Percentiles rank a stretch among this genome's conserved stretches.
Evolutionary conservation across 2,329 filamentous ascomycete genomes (phyloP).

Genomic region (Elsinoe perseae): DNA sequence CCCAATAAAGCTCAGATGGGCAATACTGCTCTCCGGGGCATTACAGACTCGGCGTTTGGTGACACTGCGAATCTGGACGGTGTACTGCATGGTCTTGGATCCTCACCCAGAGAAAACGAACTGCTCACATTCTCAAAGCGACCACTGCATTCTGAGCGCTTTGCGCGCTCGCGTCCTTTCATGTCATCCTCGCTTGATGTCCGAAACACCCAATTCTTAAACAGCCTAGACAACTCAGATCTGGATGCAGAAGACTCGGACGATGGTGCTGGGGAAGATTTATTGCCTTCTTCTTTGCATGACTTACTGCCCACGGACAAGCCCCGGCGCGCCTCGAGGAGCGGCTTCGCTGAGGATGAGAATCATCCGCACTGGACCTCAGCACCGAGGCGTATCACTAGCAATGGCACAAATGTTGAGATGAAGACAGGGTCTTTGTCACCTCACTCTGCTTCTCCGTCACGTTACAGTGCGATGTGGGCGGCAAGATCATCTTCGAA

Average conservation of each 20-base stretch:
- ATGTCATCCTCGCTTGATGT: constrained; percentile 14
- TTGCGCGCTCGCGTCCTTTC: constrained; percentile 25
- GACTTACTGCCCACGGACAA: constrained; percentile 57
- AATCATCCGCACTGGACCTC: constrained; percentile 31
- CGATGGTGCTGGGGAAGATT: constrained; percentile 83
- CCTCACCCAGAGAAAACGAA: constrained; percentile 58
- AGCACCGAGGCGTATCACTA: constrained; percentile 34
- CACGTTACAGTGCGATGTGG: constrained; percentile 54
- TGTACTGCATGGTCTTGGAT: constrained; percentile 39
- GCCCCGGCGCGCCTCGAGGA: constrained; percentile 52
- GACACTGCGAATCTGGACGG: constrained; percentile 42
- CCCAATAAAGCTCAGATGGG: constrained; percentile 42
- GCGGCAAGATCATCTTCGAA: constrained; percentile 41
- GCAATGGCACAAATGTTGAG: constrained; percentile 34
- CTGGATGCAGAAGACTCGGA: constrained; percentile 52
- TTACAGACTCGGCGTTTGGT: constrained; percentile 60
- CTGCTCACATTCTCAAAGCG: constrained; percentile 58
- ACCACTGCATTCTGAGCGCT: constrained; percentile 59
- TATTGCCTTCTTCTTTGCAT: constrained; percentile 64
- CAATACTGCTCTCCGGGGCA: constrained; percentile 44
- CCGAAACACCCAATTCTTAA: constrained; percentile 20
- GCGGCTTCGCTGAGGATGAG: constrained; percentile 48
- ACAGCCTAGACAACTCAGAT: constrained; percentile 38
- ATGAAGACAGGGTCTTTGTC: constrained; percentile 39
- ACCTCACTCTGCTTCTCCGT: constrained; percentile 52